These are phyloP conservation scores for Arthrobotrys iridis DNA, from an alignment of 2,329 filamentous ascomycete genomes.

Conservation along the genomic window DNA sequence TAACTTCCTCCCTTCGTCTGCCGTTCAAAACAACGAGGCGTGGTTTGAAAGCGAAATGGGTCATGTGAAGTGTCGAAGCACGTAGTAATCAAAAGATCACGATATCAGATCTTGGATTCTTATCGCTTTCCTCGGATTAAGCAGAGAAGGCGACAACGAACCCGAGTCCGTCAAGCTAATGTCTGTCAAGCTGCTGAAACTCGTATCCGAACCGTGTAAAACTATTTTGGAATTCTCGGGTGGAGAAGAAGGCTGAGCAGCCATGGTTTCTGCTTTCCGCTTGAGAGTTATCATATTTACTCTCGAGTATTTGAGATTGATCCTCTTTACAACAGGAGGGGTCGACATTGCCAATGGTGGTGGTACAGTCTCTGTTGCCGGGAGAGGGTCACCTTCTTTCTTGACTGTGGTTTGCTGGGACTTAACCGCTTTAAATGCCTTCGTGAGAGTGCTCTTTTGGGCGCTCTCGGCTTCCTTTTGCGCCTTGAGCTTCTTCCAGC, in stretches of 20 bases:
- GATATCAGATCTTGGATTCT: conserved; percentile 37
- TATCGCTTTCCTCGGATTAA: conserved; percentile 38
- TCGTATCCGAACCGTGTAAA: conserved; percentile 48
- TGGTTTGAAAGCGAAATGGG: background rate
- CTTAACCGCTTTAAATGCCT: conserved; percentile 45
- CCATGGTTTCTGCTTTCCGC: conserved; percentile 8
- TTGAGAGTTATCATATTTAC: conserved; percentile 49
- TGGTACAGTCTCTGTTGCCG: background rate
- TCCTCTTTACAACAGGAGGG: background rate
- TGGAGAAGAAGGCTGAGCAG: conserved; percentile 8
- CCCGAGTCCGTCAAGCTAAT: conserved; percentile 8
- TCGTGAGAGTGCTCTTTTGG: conserved; percentile 40
- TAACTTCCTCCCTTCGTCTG: background rate
- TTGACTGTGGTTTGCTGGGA: background rate
- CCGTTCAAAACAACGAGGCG: background rate
- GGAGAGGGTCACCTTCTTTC: background rate
- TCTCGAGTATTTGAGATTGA: conserved; percentile 17
- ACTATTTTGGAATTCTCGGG: conserved; percentile 25
- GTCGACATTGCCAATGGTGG: background rate
- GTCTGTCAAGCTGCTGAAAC: conserved; percentile 45
- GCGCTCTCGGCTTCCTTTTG: conserved; percentile 1
- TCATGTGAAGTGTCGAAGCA: background rate
- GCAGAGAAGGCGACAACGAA: conserved; percentile 12
- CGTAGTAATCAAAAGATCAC: background rate
- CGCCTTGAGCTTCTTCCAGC: conserved; percentile 23